Evolutionary conservation across 1,139 yeast species (phyloP).

Genomic region (Zygosaccharomyces sapae): DNA sequence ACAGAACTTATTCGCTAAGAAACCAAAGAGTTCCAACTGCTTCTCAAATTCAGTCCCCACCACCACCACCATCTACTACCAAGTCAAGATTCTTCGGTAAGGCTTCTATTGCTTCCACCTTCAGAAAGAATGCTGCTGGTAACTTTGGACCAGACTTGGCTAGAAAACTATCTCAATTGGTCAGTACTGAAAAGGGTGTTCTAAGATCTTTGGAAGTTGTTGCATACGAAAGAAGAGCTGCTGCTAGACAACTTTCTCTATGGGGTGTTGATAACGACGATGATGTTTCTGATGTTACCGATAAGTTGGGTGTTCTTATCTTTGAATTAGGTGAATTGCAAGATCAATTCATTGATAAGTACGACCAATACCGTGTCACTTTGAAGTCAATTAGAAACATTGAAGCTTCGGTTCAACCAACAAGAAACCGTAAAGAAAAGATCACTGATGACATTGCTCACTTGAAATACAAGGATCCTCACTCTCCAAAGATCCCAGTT

Average conservation of each 20-base stretch:
- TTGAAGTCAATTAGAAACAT: conserved; percentile 77
- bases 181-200: conserved; percentile 78
- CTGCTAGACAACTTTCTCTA: conserved; percentile 74
- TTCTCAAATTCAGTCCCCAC: conserved; percentile 73
- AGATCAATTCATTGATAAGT: conserved; percentile 81
- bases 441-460: conserved; percentile 81
- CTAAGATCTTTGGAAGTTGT: conserved; percentile 76
- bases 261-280: conserved; percentile 89
- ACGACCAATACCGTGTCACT: conserved; percentile 81
- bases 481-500: conserved; percentile 73
- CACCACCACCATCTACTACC: conserved; percentile 71
- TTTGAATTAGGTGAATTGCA: conserved; percentile 83
- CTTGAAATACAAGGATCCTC: conserved; percentile 79
- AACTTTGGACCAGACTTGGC: conserved; percentile 75
- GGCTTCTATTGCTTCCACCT: conserved; percentile 59
- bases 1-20: conserved; percentile 81
- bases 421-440: conserved; percentile 81
- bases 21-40: conserved; percentile 78
- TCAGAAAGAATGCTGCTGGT: conserved; percentile 70
- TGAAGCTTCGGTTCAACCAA: conserved; percentile 83
- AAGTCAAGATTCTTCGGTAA: conserved; percentile 72
- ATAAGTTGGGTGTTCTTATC: conserved; percentile 76
- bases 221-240: conserved; percentile 74
- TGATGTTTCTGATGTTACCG: conserved; percentile 80
- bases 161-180: conserved; percentile 68